Percentiles rank a stretch among this genome's conserved stretches.
phyloP scores from a whole-genome alignment of 2,329 filamentous ascomycete genomes.

The Stachybotrys chartarum region DNA sequence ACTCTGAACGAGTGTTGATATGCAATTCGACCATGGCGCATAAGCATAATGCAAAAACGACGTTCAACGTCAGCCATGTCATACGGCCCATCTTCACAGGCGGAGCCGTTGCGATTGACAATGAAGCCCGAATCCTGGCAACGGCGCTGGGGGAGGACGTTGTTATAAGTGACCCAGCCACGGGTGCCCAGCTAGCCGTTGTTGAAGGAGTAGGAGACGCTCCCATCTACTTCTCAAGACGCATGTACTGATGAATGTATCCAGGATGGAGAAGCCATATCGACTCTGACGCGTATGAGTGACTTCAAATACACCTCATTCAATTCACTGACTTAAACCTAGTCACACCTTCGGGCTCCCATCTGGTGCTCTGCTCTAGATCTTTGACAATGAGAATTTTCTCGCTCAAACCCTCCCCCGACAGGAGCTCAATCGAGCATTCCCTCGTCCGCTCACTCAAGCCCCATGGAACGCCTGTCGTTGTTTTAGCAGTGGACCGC shows the following conservation, averaged over 20 bases:
- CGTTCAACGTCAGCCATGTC: conserved; percentile 75
- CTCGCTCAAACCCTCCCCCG: conserved; percentile 54
- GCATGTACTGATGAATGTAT: conserved; percentile 10
- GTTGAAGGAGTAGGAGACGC: conserved; percentile 67
- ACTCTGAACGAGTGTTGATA: conserved; percentile 3
- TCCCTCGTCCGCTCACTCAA: conserved; percentile 75
- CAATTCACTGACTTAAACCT: conserved; percentile 9
- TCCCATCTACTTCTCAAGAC: neutral
- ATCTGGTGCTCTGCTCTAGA: conserved; percentile 85
- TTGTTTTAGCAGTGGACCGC: conserved; percentile 75
- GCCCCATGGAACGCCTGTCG: conserved; percentile 83
- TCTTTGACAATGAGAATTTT: conserved; percentile 96
- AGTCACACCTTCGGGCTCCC: conserved; percentile 84
- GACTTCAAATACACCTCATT: conserved; percentile 8
- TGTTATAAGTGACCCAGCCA: conserved; percentile 76
- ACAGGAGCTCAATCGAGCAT: conserved; percentile 51
- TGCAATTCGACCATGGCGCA: conserved; percentile 40
- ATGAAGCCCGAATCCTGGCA: conserved; percentile 73
- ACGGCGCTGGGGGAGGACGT: conserved; percentile 90
- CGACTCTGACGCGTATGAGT: conserved; percentile 57
- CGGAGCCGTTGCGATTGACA: conserved; percentile 77
- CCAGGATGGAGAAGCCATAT: conserved; percentile 73
- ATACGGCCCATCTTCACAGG: conserved; percentile 94
- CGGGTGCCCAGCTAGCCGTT: conserved; percentile 72
- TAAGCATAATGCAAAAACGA: conserved; percentile 68